Percentiles rank a stretch among this genome's conserved stretches.
Conservation (phyloP, 495 filamentous ascomycete genomes). For the Aspergillus sclerotioniger region DNA sequence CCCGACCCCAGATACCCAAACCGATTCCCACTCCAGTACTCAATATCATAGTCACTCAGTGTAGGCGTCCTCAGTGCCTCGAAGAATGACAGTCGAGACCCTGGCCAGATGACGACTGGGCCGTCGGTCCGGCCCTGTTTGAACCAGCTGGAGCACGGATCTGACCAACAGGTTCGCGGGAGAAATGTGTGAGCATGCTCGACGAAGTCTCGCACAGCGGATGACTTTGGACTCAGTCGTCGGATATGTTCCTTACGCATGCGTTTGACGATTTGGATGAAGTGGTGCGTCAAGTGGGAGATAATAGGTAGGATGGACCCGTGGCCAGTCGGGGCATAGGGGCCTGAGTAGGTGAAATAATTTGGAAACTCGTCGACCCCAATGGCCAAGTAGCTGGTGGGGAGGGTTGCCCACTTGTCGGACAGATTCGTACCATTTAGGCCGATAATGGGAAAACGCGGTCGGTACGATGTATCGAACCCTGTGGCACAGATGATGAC, state of each 20-base stretch:
- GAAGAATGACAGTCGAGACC: slow-evolving; percentile 44
- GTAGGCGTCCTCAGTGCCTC: slow-evolving; percentile 43
- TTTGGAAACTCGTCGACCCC: slow-evolving; percentile 62
- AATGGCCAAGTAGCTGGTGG: slow-evolving; percentile 57
- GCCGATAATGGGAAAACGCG: slow-evolving; percentile 45
- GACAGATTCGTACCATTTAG: slow-evolving; percentile 43
- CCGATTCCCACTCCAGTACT: slow-evolving; percentile 38
- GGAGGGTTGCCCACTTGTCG: slow-evolving; percentile 48
- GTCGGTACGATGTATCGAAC: slow-evolving; percentile 43
- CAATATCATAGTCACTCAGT: slow-evolving; percentile 45
- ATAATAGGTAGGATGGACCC: slow-evolving; percentile 7
- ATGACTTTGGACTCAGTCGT: background rate
- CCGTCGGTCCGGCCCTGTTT: slow-evolving; percentile 24
- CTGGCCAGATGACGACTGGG: slow-evolving; percentile 27
- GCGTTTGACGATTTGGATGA: slow-evolving; percentile 7
- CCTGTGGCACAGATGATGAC: slow-evolving; percentile 46
- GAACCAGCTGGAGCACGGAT: slow-evolving; percentile 44
- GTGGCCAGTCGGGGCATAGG: slow-evolving; percentile 35
- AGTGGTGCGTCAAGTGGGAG: slow-evolving; percentile 5
- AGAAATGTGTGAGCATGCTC: slow-evolving; percentile 25
- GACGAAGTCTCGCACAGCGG: slow-evolving; percentile 46
- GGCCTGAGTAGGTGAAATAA: slow-evolving; percentile 62
- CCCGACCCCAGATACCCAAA: slow-evolving; percentile 26
- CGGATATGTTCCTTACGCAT: slow-evolving; percentile 13
- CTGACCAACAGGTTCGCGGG: slow-evolving; percentile 37